These are phyloP conservation scores for Mycena vulgaris DNA, from an alignment of 768 basidiomycete species.

Conservation along the genomic window DNA sequence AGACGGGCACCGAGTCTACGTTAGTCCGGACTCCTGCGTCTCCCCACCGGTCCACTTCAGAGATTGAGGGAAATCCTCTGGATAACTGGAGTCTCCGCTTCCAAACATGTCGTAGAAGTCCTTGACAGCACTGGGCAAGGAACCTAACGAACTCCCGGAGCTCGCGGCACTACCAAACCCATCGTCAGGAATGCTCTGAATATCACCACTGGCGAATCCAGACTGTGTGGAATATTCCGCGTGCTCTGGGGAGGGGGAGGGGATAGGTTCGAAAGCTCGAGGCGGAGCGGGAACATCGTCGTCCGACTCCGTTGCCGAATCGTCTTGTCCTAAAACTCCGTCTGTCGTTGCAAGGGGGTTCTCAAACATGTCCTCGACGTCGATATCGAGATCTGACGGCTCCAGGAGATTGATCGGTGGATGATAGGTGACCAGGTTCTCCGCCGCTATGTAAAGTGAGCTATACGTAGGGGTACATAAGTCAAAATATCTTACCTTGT, in stretches of 20 bases:
- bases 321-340: constrained; percentile 27
- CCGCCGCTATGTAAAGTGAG: constrained; percentile 10
- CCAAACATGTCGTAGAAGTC: constrained; percentile 64
- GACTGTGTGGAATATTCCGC: constrained; percentile 14
- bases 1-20: too few species aligned
- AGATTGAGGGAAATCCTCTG: constrained; percentile 58
- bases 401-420: not conserved
- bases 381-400: constrained; percentile 16
- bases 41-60: constrained; percentile 41
- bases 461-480: not conserved
- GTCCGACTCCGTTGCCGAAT: constrained; percentile 57
- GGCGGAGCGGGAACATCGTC: constrained; percentile 41
- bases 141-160: constrained; percentile 32
- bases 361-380: constrained; percentile 35
- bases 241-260: constrained; percentile 29
- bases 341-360: not conserved
- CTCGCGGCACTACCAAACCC: not conserved
- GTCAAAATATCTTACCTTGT: constrained; percentile 8
- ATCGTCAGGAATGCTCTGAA: not conserved
- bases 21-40: too few species aligned
- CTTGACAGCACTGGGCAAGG: constrained; percentile 56
- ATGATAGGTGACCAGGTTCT: not conserved
- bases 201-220: not conserved
- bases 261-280: not conserved
- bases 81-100: constrained; percentile 55